Base-by-base conservation (phyloP, 345 rosid genomes). In the Eucalyptus erythrocorys region DNA sequence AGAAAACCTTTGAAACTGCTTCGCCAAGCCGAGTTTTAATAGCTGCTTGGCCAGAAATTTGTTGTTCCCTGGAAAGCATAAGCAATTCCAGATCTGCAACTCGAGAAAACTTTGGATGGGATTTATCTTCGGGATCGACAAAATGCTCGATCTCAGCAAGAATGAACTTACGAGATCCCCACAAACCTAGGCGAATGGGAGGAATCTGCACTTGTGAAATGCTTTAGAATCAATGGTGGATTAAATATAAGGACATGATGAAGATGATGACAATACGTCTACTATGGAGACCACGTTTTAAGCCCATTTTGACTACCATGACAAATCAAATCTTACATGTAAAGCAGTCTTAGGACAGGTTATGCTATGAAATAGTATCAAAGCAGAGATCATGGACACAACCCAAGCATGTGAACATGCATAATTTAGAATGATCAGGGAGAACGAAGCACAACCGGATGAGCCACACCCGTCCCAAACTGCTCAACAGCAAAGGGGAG, bases 401-500 rank as follows among this genome's bases (percentile, higher is more conserved):
- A 45, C 86, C 51, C 37, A 48, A 22, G 26, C 61, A 49, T 85
- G 87, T 5, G 42, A 34, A 85, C 87, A 85, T 30, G 57, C 59
- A 49, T 8, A n/a, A 19, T 48, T 45, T 57, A n/a, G 68, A 32
- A 26, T 50, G 48, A 84, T 85, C 27, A 15, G 82, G 45, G 21
- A 88, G 86, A 89, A 89, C 87, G 79, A 43, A 61, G 53, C 47
- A 76, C 88, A 88, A 96, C 99, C 98, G 96, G 98, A 87, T 97
- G 94, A 90, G 98, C 92, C 89, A 95, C 96, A 87, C 98, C 99
- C 94, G 94, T 97, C 30, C 99, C 99, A 93, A 96, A 93, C 91
- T 96, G 99, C 86, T 98, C 99, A 2, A 98, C 98, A 55, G 99
- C 98, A 93, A 96, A 94, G 16, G 99, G 99, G 81, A 97, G 94